These are phyloP conservation scores for Aphanomyces euteiches DNA, from an alignment of 352 stramenopile genomes.

Conservation along the genomic window DNA sequence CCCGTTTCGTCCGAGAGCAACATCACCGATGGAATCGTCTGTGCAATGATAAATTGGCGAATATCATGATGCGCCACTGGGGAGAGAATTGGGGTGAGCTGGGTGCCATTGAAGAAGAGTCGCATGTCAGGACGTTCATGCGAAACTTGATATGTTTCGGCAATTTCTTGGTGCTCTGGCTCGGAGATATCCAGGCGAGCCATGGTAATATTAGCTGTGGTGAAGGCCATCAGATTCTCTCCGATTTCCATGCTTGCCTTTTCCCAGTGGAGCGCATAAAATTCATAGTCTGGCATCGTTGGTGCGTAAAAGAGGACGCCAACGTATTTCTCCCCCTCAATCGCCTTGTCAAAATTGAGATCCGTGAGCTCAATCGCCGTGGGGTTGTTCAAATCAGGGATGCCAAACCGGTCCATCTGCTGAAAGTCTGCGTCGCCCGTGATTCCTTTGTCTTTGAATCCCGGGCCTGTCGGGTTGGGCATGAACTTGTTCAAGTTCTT, in stretches of 20 bases:
- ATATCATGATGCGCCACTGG: slow-evolving; percentile 15
- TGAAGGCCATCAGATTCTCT: slow-evolving; percentile 13
- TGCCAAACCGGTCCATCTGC: slow-evolving; percentile 30
- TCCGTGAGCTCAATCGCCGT: slow-evolving; percentile 23
- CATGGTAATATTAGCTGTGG: slow-evolving; percentile 20
- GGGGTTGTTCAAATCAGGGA: slow-evolving; percentile 29
- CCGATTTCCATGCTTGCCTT: slow-evolving; percentile 28
- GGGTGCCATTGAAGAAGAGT: slow-evolving; percentile 24
- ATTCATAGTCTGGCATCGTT: slow-evolving; percentile 23
- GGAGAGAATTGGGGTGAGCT: neutral
- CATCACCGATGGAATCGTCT: slow-evolving; percentile 23
- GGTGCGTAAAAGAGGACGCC: slow-evolving; percentile 23
- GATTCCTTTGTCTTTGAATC: slow-evolving; percentile 28
- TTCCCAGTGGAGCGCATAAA: slow-evolving; percentile 26
- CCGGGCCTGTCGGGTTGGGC: slow-evolving; percentile 23
- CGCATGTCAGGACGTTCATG: slow-evolving; percentile 13
- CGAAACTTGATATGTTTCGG: neutral
- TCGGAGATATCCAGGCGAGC: slow-evolving; percentile 28
- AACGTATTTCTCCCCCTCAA: slow-evolving; percentile 22
- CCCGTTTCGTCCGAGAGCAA: neutral
- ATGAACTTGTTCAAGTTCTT: slow-evolving; percentile 31
- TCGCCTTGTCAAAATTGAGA: slow-evolving; percentile 29
- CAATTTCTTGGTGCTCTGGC: slow-evolving; percentile 27
- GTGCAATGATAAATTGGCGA: slow-evolving; percentile 20
- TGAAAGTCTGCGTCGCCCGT: slow-evolving; percentile 20